These are phyloP conservation scores for Calonectria honghensis DNA, from an alignment of 2,329 filamentous ascomycete species.

Conservation along the genomic window DNA sequence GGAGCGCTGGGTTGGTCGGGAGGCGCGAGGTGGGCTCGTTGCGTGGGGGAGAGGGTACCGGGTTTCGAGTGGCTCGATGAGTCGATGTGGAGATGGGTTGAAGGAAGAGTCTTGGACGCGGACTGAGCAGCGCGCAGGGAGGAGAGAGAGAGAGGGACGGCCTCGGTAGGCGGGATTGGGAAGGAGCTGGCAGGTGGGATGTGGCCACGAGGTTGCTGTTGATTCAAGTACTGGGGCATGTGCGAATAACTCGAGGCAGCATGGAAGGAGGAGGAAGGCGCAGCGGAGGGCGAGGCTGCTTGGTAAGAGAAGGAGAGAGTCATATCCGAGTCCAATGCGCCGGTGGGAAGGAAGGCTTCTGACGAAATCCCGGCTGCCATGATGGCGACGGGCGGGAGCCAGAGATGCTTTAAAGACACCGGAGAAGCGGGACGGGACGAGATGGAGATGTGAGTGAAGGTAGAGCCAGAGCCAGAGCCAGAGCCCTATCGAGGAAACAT, in stretches of 20 bases:
- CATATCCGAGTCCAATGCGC: slow-evolving; percentile 51
- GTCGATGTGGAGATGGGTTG: slow-evolving; percentile 45
- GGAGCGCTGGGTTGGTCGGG: slow-evolving; percentile 45
- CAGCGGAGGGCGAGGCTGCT: slow-evolving; percentile 42
- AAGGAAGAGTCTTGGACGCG: slow-evolving; percentile 41
- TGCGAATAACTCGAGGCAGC: slow-evolving; percentile 48
- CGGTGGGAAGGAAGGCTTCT: slow-evolving; percentile 55
- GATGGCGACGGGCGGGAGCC: slow-evolving; percentile 44
- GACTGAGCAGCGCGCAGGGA: slow-evolving; percentile 52
- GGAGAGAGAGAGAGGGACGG: slow-evolving; percentile 51
- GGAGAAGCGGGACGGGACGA: slow-evolving; percentile 1
- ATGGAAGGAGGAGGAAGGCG: slow-evolving; percentile 48
- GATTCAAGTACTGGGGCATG: slow-evolving; percentile 48
- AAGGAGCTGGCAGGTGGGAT: slow-evolving; percentile 53
- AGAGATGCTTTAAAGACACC: background rate
- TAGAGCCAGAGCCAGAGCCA: slow-evolving; percentile 9
- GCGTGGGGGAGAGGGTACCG: slow-evolving; percentile 46
- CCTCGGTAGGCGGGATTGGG: slow-evolving; percentile 41
- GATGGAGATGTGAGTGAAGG: background rate
- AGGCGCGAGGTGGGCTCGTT: slow-evolving; percentile 42
- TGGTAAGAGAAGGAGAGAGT: slow-evolving; percentile 46
- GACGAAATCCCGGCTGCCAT: slow-evolving; percentile 53
- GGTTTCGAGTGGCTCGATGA: slow-evolving; percentile 44
- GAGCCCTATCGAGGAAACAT: slow-evolving; percentile 15
- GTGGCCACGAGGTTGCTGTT: slow-evolving; percentile 47